A percentile compares a stretch with the other conserved stretches of the same genome.
Conservation (phyloP, 805 yeast genomes). For the Teunomyces lycoperdinae region DNA sequence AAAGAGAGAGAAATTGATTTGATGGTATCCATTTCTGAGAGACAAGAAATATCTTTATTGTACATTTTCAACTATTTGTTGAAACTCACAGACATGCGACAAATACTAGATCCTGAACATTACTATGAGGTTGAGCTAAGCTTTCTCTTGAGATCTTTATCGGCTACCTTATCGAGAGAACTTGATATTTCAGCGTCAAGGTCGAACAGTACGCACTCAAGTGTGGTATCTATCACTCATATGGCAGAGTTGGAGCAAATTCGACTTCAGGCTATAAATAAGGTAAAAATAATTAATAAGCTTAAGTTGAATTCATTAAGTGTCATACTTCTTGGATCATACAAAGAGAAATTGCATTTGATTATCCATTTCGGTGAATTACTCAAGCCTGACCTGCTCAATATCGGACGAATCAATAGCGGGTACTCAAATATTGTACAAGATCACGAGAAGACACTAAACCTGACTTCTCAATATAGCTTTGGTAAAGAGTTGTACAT, state of each 20-base stretch:
- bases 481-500: conserved; percentile 18
- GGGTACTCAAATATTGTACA: background rate
- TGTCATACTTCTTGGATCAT: conserved; percentile 25
- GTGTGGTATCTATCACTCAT: conserved; percentile 13
- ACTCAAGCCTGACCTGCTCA: conserved; percentile 9
- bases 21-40: conserved; percentile 11
- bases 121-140: conserved; percentile 15
- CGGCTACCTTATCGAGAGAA: conserved; percentile 20
- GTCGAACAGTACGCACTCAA: conserved; percentile 18
- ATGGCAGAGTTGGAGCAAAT: conserved; percentile 4
- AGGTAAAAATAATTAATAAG: conserved; percentile 7
- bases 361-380: conserved; percentile 18
- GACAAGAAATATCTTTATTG: conserved; percentile 32
- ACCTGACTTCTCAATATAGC: conserved; percentile 8
- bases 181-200: conserved; percentile 22
- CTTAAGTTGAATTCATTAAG: conserved; percentile 15
- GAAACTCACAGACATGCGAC: conserved; percentile 14
- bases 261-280: background rate
- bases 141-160: conserved; percentile 19
- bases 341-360: conserved; percentile 26
- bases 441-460: conserved; percentile 3
- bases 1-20: conserved; percentile 5
- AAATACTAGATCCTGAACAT: conserved; percentile 11
- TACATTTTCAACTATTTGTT: conserved; percentile 24
- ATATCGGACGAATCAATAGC: conserved; percentile 6